Evolutionary conservation across 495 filamentous ascomycete species (phyloP), one percentile per base, ranked within the genome.

Genomic region (Neurospora hispaniola): DNA sequence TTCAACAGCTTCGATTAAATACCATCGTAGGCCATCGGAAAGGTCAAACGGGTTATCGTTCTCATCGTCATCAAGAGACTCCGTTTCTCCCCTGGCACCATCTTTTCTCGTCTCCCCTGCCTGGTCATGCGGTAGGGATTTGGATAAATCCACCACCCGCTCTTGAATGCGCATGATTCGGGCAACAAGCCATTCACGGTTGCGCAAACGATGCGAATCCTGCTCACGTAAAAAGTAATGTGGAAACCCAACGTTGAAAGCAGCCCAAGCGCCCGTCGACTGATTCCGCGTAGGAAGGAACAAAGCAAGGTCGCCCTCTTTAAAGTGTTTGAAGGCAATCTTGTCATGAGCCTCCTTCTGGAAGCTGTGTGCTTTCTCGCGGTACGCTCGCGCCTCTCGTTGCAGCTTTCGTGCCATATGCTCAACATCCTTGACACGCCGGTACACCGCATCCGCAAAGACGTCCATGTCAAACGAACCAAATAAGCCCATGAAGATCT

Each of bases 11-110:
- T 99, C 95, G 11, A 98, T 88, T 3, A 98, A 88, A 78, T 97
- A 98, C 96, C 96, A 99, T 40, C 95, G 88, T 20, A 99, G 84
- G 20, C 96, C 96, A 77, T 99, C 96, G 0, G 94, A 97, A 18
- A 99, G 87, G 75, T 97, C 94, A 76, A 98, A 99, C 2, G 96
- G 96, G 79, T 99, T 99, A 73, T 99, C 96, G 74, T 99, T 94
- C 59, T 96, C 93, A 38, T 86, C 85, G n/a, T 90, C 85, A 46
- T 80, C 81, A 7, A 80, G 48, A 8, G 82, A 82, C 70, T 84
- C 83, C 2, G 81, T 78, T 42, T 85, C 83, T 18, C 75, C 74
- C 14, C 54, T 66, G 46, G 42, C 71, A n/a, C 20, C n/a, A n/a
- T 43, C 73, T 18, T 66, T 76, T 43, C 69, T 74, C 6, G 66